Evolutionary conservation across 1,284 basidiomycete species (phyloP).

Genomic region (Tetrapyrgos nigripes): DNA sequence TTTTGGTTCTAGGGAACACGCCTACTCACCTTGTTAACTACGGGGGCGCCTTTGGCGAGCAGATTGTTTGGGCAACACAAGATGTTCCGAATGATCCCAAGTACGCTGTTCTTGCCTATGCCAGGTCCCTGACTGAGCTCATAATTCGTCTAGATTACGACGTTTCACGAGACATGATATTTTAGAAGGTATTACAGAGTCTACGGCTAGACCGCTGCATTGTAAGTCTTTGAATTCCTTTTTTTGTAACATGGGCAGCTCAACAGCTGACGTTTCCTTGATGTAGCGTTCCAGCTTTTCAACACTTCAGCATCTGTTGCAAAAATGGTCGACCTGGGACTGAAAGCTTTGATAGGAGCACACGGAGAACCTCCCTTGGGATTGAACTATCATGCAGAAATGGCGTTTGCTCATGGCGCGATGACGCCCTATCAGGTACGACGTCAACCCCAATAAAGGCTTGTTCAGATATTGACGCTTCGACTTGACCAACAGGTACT

Average conservation of each 20-base stretch:
- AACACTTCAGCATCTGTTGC: conserved; percentile 73
- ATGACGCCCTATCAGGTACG: conserved; percentile 54
- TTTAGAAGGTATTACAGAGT: conserved; percentile 65
- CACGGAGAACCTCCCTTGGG: conserved; percentile 79
- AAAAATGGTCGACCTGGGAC: conserved; percentile 67
- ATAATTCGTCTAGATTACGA: conserved; percentile 55
- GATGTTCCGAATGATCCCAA: conserved; percentile 71
- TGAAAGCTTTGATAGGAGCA: conserved; percentile 71
- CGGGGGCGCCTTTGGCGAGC: conserved; percentile 71
- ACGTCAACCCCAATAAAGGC: neutral
- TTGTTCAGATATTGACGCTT: neutral
- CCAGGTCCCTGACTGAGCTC: neutral
- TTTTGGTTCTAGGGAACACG: too few species aligned
- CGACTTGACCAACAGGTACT: conserved; percentile 50
- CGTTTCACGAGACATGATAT: conserved; percentile 69
- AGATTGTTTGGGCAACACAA: conserved; percentile 67
- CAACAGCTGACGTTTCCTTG: neutral
- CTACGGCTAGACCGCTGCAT: conserved; percentile 60
- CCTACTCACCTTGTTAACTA: conserved; percentile 81
- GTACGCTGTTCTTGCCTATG: conserved; percentile 40
- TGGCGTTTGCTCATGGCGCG: conserved; percentile 71
- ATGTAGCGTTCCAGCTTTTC: conserved; percentile 64
- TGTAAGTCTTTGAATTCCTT: conserved; percentile 47
- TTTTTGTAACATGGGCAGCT: neutral
- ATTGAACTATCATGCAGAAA: conserved; percentile 77